Conservation (phyloP, 192 early-diverging fungal genomes). For the Rhizophlyctis rosea region DNA sequence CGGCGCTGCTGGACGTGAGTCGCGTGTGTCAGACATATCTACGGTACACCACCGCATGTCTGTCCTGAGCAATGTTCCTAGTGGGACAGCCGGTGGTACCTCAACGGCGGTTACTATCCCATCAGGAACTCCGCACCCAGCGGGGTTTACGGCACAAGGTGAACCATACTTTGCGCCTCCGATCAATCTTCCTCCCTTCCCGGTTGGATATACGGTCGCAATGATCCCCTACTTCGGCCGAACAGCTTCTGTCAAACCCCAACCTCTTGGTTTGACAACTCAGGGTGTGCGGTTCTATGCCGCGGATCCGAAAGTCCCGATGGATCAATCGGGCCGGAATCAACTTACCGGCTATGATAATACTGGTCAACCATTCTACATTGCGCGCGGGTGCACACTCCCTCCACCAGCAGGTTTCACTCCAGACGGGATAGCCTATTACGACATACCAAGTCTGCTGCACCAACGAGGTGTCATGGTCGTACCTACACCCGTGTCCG, state of each 20-base stretch:
- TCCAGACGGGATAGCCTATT: slow-evolving; percentile 54
- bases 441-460: slow-evolving; percentile 53
- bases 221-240: slow-evolving; percentile 51
- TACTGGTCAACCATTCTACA: slow-evolving; percentile 53
- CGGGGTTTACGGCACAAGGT: slow-evolving; percentile 42
- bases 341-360: slow-evolving; percentile 55
- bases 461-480: slow-evolving; percentile 49
- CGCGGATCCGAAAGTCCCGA: slow-evolving; percentile 27
- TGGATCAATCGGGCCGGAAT: slow-evolving; percentile 37
- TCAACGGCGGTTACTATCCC: not conserved
- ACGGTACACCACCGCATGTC: too few relatives aligned
- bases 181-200: slow-evolving; percentile 44
- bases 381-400: slow-evolving; percentile 53
- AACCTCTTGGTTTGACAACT: slow-evolving; percentile 49
- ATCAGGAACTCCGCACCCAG: slow-evolving; percentile 31
- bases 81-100: not conserved
- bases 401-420: slow-evolving; percentile 55
- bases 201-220: slow-evolving; percentile 45
- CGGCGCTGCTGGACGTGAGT: too few relatives aligned
- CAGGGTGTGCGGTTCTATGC: slow-evolving; percentile 50
- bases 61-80: not conserved
- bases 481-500: slow-evolving; percentile 27
- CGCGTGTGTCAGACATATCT: too few relatives aligned
- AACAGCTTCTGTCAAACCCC: slow-evolving; percentile 44
- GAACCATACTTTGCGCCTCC: slow-evolving; percentile 60